phyloP scores from a whole-genome alignment of 2,329 filamentous ascomycete species.

The Aspergillus sp. region DNA sequence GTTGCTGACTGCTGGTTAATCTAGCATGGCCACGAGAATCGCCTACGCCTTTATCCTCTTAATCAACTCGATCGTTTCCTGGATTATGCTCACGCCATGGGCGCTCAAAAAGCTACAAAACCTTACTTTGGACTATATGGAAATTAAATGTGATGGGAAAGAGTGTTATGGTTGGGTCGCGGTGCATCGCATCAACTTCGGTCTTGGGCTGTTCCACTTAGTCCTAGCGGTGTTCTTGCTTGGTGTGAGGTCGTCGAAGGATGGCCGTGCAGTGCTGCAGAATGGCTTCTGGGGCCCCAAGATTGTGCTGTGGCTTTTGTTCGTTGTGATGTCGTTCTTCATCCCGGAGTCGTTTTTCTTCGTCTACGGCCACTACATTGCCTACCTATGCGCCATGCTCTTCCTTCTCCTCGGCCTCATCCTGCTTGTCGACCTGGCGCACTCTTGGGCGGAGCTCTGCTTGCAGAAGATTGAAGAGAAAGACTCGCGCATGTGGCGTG shows the following conservation, averaged over 20 bases:
- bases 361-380: constrained; percentile 92
- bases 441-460: constrained; percentile 97
- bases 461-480: constrained; percentile 87
- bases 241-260: constrained; percentile 82
- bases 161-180: constrained; percentile 95
- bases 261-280: constrained; percentile 82
- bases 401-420: constrained; percentile 93
- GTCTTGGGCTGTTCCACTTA: constrained; percentile 89
- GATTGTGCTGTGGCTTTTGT: constrained; percentile 79
- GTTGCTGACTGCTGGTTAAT: constrained; percentile 19
- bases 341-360: constrained; percentile 95
- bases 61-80: constrained; percentile 93
- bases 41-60: constrained; percentile 93
- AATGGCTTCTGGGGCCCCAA: constrained; percentile 99
- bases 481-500: constrained; percentile 81
- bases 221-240: constrained; percentile 81
- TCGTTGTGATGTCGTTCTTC: constrained; percentile 89
- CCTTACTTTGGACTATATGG: constrained; percentile 91
- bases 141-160: constrained; percentile 86
- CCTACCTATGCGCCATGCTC: constrained; percentile 82
- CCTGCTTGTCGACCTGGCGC: constrained; percentile 88
- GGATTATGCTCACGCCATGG: constrained; percentile 99
- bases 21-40: constrained; percentile 91
- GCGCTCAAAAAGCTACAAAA: constrained; percentile 93
- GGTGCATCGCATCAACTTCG: constrained; percentile 97